Base-by-base conservation (phyloP, 306 rosid genomes). In the Heteromeles arbutifolia region DNA sequence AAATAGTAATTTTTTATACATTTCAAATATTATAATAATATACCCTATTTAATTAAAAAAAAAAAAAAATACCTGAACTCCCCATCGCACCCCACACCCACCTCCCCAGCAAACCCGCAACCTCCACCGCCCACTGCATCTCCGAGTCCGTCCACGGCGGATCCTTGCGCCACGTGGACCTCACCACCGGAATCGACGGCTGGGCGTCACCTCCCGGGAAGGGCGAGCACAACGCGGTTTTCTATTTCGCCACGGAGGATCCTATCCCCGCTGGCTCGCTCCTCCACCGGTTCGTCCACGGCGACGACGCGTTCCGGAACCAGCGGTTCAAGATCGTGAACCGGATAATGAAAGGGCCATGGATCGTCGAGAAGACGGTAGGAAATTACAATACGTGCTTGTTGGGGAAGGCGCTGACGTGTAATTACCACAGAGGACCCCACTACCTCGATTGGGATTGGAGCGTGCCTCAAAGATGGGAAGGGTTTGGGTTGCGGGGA, bases 131-230 rank as follows among this genome's bases (percentile, higher is more conserved):
- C 13, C 84, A 88, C 21, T 93, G 97, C 97, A 82, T 85, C 28
- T 70, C 89, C 53, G 88, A 90, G 10, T 12, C 90, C 6, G 69
- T 90, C 79, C 68, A 82, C 75, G 86, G 94, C 2, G 97, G 98
- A 81, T 79, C 97, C 66, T 87, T 93, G 9, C 91, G 84, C 73
- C 86, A 12, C 31, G 97, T 93, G 37, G 97, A 91, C 85, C 89
- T 88, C 37, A 62, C 81, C 19, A 75, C 88, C 4, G 97, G 98
- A 19, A 85, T 77, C 70, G 86, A 93, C 78, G 98, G 98, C 78
- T 93, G 98, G 98, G 93, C 97, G 2, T 88, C 98, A 0, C 98
- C 98, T 1, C 97, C 97, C 4, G 96, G 92, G 65, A 93, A 93
- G 68, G 98, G 91, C 19, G 89, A 87, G 53, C 90, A 91, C 76